Evolutionary conservation across 768 basidiomycete species (phyloP).

Genomic region (Dendrothele bispora): DNA sequence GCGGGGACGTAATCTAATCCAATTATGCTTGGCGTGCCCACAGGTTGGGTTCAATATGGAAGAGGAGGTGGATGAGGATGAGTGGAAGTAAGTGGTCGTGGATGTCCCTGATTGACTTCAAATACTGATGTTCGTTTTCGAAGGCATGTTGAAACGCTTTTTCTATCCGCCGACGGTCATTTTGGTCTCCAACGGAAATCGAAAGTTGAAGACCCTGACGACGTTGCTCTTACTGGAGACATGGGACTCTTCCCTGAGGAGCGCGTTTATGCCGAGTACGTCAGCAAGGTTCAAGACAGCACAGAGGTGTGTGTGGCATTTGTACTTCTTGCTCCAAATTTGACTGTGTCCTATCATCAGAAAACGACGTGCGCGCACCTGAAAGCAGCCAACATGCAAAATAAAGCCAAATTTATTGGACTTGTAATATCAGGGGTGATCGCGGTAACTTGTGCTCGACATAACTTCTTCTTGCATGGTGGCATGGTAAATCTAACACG

Average conservation of each 20-base stretch:
- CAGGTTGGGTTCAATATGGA: constrained; percentile 26
- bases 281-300: constrained; percentile 7
- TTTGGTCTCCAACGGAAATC: constrained; percentile 19
- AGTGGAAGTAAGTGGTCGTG: background rate
- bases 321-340: background rate
- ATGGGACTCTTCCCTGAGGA: constrained; percentile 22
- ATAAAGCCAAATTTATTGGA: constrained; percentile 25
- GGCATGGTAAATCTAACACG: constrained; percentile 24
- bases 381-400: constrained; percentile 24
- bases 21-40: constrained; percentile 26
- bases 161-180: constrained; percentile 6
- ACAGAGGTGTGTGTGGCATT: constrained; percentile 3
- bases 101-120: too few relatives aligned
- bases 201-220: constrained; percentile 27
- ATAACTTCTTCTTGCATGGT: constrained; percentile 22
- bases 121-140: background rate
- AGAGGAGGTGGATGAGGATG: constrained; percentile 1
- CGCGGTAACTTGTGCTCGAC: constrained; percentile 26
- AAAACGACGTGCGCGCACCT: constrained; percentile 24
- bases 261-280: constrained; percentile 14
- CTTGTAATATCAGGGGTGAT: constrained; percentile 26
- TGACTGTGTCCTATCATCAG: too few relatives aligned
- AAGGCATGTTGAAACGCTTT: constrained; percentile 1
- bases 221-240: constrained; percentile 25
- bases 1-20: constrained; percentile 10